Percentiles rank a stretch among this genome's conserved stretches.
phyloP scores from a whole-genome alignment of 495 filamentous ascomycete genomes.

The Xylaria flabelliformis region DNA sequence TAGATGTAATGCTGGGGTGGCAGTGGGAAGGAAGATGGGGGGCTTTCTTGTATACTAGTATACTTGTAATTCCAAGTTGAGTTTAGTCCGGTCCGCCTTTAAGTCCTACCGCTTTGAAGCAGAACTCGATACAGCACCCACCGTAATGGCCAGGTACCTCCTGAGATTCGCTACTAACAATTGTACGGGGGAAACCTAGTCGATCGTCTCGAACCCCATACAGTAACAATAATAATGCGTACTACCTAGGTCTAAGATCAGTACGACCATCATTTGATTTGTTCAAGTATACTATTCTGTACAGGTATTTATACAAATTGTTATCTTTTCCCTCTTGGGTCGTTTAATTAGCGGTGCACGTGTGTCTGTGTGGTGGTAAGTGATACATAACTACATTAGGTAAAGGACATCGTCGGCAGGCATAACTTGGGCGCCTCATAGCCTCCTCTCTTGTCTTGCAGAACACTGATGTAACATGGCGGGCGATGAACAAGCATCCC shows the following conservation, averaged over 20 bases:
- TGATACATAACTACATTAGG: conserved; percentile 12
- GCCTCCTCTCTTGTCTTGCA: conserved; percentile 1
- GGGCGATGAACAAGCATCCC: conserved; percentile 8
- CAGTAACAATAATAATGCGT: neutral
- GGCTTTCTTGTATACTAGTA: neutral
- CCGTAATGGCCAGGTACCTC: too few relatives aligned
- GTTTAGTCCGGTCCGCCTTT: neutral
- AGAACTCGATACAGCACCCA: neutral
- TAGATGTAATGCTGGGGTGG: neutral
- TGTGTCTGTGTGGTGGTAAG: neutral
- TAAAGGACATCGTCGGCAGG: conserved; percentile 1
- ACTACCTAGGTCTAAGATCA: neutral
- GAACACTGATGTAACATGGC: conserved; percentile 9
- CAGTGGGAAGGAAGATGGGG: neutral
- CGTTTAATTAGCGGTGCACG: neutral
- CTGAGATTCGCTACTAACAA: neutral
- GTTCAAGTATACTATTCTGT: neutral
- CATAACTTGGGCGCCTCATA: neutral
- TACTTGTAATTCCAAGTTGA: neutral
- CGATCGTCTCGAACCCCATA: neutral
- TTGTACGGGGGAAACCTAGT: neutral
- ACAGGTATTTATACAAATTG: neutral
- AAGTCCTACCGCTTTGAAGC: neutral
- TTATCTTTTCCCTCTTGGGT: neutral
- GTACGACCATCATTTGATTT: neutral